These are phyloP conservation scores for Fraxinus nigra DNA, from an alignment of 305 asterid species.

Conservation along the genomic window DNA sequence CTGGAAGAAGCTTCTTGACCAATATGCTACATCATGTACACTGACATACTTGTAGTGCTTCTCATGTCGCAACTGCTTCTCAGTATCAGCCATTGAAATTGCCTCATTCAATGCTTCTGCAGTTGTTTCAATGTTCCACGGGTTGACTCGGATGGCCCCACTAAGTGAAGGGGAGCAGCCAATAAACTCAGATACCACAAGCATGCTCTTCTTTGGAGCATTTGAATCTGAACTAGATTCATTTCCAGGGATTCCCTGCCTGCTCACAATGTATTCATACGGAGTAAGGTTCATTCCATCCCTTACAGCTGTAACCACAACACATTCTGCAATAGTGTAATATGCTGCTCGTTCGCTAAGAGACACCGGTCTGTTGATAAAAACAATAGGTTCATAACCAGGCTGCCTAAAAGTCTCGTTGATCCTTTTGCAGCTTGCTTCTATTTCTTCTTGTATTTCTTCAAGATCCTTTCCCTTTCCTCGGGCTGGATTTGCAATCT, in stretches of 20 bases:
- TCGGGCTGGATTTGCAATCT: conserved; percentile 44
- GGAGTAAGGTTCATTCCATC: conserved; percentile 57
- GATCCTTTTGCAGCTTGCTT: conserved; percentile 36
- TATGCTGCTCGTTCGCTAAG: conserved; percentile 44
- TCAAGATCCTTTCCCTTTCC: conserved; percentile 49
- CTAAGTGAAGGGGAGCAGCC: conserved; percentile 52
- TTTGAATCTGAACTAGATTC: conserved; percentile 23
- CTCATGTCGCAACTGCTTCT: conserved; percentile 51
- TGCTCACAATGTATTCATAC: conserved; percentile 42
- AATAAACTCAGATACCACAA: conserved; percentile 48
- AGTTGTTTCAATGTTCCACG: conserved; percentile 48
- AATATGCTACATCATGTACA: conserved; percentile 48
- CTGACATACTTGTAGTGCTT: conserved; percentile 48
- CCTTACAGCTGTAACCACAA: conserved; percentile 45
- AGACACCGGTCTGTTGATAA: conserved; percentile 37
- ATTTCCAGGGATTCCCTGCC: conserved; percentile 36
- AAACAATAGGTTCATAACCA: conserved; percentile 47
- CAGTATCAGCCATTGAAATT: conserved; percentile 42
- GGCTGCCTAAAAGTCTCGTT: conserved; percentile 37
- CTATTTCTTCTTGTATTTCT: conserved; percentile 42
- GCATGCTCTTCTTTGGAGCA: conserved; percentile 41
- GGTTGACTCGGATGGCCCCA: conserved; percentile 49
- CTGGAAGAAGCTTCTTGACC: conserved; percentile 52
- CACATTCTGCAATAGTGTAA: conserved; percentile 43
- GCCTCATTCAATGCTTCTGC: conserved; percentile 50